Evolutionary conservation across 2,329 filamentous ascomycete genomes (phyloP).

Genomic region (Rhynchosporium agropyri): DNA sequence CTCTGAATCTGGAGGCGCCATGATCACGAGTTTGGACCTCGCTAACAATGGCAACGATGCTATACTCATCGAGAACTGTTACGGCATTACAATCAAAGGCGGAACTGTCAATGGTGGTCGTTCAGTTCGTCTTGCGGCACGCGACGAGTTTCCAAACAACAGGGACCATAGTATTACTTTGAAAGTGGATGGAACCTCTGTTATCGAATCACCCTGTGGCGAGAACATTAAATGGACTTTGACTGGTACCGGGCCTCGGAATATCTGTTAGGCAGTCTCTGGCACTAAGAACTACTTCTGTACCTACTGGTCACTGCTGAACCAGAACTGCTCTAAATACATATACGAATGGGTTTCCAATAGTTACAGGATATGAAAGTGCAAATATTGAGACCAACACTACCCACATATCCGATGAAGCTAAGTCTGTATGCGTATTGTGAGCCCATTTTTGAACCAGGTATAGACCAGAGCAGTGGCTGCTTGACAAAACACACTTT

Average conservation of each 20-base stretch:
- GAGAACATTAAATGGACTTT: constrained; percentile 15
- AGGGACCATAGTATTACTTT: constrained; percentile 5
- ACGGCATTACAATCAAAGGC: constrained; percentile 8
- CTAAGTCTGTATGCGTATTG: no score
- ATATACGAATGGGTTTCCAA: no score
- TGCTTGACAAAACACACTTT: no score
- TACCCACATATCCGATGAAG: no score
- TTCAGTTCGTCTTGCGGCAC: not conserved
- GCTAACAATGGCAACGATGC: constrained; percentile 15
- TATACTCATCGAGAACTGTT: constrained; percentile 18
- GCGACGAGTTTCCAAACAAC: constrained; percentile 5
- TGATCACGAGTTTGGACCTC: constrained; percentile 3
- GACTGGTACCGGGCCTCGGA: constrained; percentile 10
- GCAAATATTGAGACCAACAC: no score
- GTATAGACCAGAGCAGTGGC: no score
- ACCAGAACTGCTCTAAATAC: no score
- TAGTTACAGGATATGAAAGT: no score
- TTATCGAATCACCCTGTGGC: constrained; percentile 12
- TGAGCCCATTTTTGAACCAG: no score
- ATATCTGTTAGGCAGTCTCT: not conserved
- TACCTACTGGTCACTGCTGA: no score
- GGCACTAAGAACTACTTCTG: not conserved
- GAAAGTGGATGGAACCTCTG: constrained; percentile 11
- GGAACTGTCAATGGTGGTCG: constrained; percentile 16
- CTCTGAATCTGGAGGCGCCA: constrained; percentile 14